Base-by-base conservation (phyloP, 352 stramenopile species). In the Paralagenidium karlingii region DNA sequence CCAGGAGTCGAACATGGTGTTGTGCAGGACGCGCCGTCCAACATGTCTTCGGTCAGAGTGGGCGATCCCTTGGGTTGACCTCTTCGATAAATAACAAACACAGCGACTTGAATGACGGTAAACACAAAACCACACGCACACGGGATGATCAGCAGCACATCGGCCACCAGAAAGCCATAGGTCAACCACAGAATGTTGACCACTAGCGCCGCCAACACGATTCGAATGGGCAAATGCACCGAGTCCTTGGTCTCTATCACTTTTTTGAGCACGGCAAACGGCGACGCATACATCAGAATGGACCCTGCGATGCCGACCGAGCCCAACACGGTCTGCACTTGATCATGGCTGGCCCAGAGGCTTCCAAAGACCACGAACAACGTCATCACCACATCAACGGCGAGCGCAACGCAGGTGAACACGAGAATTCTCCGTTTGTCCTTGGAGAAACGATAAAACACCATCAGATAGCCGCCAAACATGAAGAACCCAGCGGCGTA, bases 71-170 rank as follows among this genome's bases (percentile, higher is more conserved):
- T n/a, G n/a, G n/a, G n/a, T n/a, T n/a, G n/a, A n/a, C n/a, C n/a
- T 26, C 36, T 22, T 29, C 45, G 54, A 34, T 47, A 63, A 12
- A 55, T 33, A 38, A 34, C 42, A 34, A 80, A 64, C 12, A 88
- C 58, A 22, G 33, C 36, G 19, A 88, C 47, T 37, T 88, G 70
- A 10, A 77, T 42, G 20, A 53, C 50, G 3, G 68, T 66, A 5
- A 88, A 49, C 11, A 57, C 49, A 30, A 84, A 45, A 40, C 84
- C 84, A 33, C 75, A 47, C 9, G 55, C 42, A 36, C 84, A 85
- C 3, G 70, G 70, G 1, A 67, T 43, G 24, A 82, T 62, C 10
- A 88, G 61, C 33, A 88, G 69, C 8, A 47, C 21, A 49, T 87
- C 56, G 4, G 47, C 22, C 22, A 69, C 30, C 25, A 83, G 49